These are phyloP conservation scores for Paraconiothyrium brasiliense DNA, from an alignment of 2,329 filamentous ascomycete species.

Conservation along the genomic window DNA sequence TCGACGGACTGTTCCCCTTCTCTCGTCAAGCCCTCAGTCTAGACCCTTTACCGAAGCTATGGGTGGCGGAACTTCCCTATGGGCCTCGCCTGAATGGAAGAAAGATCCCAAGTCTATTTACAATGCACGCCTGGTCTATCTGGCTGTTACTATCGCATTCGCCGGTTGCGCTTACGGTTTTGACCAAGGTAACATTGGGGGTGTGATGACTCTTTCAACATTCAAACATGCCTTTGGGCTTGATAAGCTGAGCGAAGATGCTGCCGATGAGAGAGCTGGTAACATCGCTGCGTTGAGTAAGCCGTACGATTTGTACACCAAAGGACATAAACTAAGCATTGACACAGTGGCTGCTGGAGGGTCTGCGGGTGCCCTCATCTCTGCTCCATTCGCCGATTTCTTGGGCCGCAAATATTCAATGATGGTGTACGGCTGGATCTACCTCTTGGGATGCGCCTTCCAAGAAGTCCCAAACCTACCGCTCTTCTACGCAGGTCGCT, in stretches of 20 bases:
- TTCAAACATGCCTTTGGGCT: conserved; percentile 51
- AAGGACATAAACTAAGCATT: conserved; percentile 7
- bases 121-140: conserved; percentile 46
- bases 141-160: conserved; percentile 43
- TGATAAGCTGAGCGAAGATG: conserved; percentile 33
- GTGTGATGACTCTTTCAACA: conserved; percentile 49
- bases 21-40: neutral
- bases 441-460: conserved; percentile 34
- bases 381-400: conserved; percentile 39
- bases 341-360: conserved; percentile 42
- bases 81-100: conserved; percentile 50
- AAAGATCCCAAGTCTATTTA: conserved; percentile 51
- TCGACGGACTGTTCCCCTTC: neutral
- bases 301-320: conserved; percentile 14
- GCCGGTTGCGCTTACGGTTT: conserved; percentile 44
- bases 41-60: conserved; percentile 29
- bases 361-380: conserved; percentile 48
- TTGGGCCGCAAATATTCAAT: conserved; percentile 48
- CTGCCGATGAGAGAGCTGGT: conserved; percentile 39
- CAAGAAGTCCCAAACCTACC: conserved; percentile 50
- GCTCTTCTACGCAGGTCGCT: conserved; percentile 50
- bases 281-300: conserved; percentile 47
- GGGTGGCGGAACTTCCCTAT: conserved; percentile 52
- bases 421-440: conserved; percentile 42
- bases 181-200: conserved; percentile 54